Base-by-base conservation (phyloP, 805 yeast species). In the Candida anglica region DNA sequence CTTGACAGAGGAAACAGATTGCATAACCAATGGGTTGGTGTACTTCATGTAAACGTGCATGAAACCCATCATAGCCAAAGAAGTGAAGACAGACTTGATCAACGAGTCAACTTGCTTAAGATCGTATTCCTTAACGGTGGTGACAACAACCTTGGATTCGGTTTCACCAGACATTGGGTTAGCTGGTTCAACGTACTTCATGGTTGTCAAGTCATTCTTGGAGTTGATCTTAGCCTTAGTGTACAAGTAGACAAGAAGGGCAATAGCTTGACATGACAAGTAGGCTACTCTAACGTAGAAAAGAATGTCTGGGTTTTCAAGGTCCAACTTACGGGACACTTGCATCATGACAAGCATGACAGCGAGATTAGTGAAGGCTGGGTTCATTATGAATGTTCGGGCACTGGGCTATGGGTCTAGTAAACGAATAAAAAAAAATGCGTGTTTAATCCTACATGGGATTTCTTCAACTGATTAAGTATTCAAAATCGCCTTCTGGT, bases 21-120 rank as follows among this genome's bases (percentile, higher is more conserved):
- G 98, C 88, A 91, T 84, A 48, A 93, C 79, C 58, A 93, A 76
- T 40, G 98, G 98, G 68, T 93, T 88, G 62, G 97, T 88, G 75
- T 87, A 93, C 66, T 87, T 84, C 94, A 93, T 79, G 79, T 91
- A 91, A 42, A 93, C 56, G 66, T 93, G 98, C 98, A 91, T 89
- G 80, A 91, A 85, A 17, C 83, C 95, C 89, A 93, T 89, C 95
- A 93, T 87, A 52, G 95, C 96, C 48, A 89, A 58, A 44, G 94
- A 84, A 43, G 94, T 85, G 73, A 82, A 80, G 47, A 87, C 76
- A 44, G 94, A 78, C 66, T 85, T 87, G 63, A 89, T 74, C 40
- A 87, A 80, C 33, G 77, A 41, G 61, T 85, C 79, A 42, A 91
- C 75, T 69, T 91, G 96, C 56, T 79, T 74, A 60, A 89, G 75